Evolutionary conservation across 257 asterid species (phyloP).

Genomic region (Verbascum thapsus): DNA sequence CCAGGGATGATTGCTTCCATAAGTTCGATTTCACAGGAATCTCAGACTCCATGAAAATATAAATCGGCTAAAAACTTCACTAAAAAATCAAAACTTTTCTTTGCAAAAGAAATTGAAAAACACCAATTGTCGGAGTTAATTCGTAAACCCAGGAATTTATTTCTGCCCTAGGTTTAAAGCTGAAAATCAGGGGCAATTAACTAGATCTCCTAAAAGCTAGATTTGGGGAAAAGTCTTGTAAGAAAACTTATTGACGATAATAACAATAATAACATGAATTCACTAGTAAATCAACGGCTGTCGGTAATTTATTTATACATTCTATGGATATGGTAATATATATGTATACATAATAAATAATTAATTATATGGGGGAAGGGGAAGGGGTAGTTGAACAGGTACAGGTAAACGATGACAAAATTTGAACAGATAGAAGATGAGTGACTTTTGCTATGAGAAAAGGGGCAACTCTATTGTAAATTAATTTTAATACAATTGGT

Average conservation of each 20-base stretch:
- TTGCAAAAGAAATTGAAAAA: background rate
- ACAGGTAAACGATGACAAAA: constrained; percentile 30
- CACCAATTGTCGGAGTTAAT: background rate
- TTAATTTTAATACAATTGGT: too few relatives aligned
- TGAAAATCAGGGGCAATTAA: too few relatives aligned
- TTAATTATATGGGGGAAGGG: too few relatives aligned
- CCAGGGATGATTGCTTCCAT: constrained; percentile 93
- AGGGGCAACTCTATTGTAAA: too few relatives aligned
- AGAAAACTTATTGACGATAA: too few relatives aligned
- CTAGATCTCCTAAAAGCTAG: too few relatives aligned
- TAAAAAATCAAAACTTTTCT: constrained; percentile 14
- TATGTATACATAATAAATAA: background rate
- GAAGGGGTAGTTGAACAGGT: constrained; percentile 15
- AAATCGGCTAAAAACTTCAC: background rate
- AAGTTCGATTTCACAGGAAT: constrained; percentile 47
- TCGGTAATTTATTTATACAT: too few relatives aligned
- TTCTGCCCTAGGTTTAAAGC: too few relatives aligned
- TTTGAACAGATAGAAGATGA: constrained; percentile 9
- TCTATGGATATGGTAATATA: too few relatives aligned
- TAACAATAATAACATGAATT: too few relatives aligned
- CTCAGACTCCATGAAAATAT: constrained; percentile 52
- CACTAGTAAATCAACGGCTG: too few relatives aligned
- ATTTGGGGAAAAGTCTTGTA: too few relatives aligned
- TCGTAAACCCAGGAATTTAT: background rate
- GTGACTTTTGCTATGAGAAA: constrained; percentile 12